These are phyloP conservation scores for Penicillium sp. DNA, from an alignment of 2,329 filamentous ascomycete species.

Conservation along the genomic window DNA sequence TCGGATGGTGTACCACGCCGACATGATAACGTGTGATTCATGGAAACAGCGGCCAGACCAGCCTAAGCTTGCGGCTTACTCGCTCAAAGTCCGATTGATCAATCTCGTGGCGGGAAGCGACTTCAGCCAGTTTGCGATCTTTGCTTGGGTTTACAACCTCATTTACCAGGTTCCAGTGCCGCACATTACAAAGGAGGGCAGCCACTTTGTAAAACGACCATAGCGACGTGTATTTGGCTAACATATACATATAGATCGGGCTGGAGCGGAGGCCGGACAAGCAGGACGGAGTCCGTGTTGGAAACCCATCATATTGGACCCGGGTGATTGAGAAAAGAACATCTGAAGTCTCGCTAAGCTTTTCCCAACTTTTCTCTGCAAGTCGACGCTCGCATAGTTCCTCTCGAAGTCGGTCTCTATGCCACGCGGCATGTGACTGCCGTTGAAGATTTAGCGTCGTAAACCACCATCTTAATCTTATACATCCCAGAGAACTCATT, in stretches of 20 bases:
- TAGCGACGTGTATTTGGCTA: conserved; percentile 47
- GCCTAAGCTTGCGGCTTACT: conserved; percentile 30
- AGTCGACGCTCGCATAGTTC: conserved; percentile 40
- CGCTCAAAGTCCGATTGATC: conserved; percentile 34
- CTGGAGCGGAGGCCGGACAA: conserved; percentile 24
- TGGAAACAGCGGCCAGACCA: conserved; percentile 41
- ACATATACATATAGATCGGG: conserved; percentile 43
- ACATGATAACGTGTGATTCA: not conserved
- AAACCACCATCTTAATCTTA: not conserved
- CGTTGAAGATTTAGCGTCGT: conserved; percentile 33
- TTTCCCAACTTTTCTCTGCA: conserved; percentile 32
- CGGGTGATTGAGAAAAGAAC: conserved; percentile 47
- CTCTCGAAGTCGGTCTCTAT: conserved; percentile 42
- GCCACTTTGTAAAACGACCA: conserved; percentile 45
- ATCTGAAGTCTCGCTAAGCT: conserved; percentile 49
- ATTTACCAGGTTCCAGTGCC: conserved; percentile 29
- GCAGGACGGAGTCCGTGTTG: conserved; percentile 30
- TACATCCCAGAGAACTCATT: not conserved
- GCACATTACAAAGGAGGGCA: conserved; percentile 33
- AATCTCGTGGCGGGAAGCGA: conserved; percentile 43
- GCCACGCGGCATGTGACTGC: conserved; percentile 40
- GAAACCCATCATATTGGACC: conserved; percentile 42
- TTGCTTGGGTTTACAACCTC: conserved; percentile 51
- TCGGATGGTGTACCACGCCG: not conserved
- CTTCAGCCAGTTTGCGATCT: conserved; percentile 33